Conservation (phyloP, 2,329 filamentous ascomycete genomes). For the Aspergillus quadricinctus region DNA sequence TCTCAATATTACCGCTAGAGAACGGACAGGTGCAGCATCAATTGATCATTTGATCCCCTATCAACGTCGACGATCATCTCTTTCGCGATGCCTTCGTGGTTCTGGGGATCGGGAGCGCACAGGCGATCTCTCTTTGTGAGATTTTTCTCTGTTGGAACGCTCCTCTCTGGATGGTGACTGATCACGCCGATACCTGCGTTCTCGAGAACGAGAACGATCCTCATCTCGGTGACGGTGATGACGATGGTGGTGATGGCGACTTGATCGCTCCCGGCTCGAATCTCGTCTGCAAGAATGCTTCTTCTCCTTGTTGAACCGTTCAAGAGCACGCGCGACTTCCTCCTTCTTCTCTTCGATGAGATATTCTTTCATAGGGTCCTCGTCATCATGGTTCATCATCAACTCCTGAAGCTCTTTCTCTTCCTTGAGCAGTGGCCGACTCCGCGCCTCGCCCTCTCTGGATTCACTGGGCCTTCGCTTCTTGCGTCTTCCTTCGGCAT, state of each 20-base stretch:
- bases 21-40: not conserved
- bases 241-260: slow-evolving; percentile 43
- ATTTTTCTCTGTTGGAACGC: slow-evolving; percentile 22
- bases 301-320: slow-evolving; percentile 50
- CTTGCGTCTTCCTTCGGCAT: slow-evolving; percentile 33
- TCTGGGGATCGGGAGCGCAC: slow-evolving; percentile 28
- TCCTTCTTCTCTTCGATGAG: slow-evolving; percentile 87
- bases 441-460: slow-evolving; percentile 43
- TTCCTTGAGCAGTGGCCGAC: slow-evolving; percentile 67
- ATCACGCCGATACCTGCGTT: slow-evolving; percentile 26
- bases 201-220: slow-evolving; percentile 28
- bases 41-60: slow-evolving; percentile 6
- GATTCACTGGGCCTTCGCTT: slow-evolving; percentile 37
- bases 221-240: slow-evolving; percentile 40
- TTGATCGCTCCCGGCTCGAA: slow-evolving; percentile 36
- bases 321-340: slow-evolving; percentile 70
- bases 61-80: slow-evolving; percentile 27
- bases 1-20: no score
- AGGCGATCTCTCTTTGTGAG: slow-evolving; percentile 23
- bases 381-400: slow-evolving; percentile 79
- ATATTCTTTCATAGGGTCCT: slow-evolving; percentile 95
- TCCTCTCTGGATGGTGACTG: slow-evolving; percentile 23
- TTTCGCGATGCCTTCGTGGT: slow-evolving; percentile 25
- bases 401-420: slow-evolving; percentile 74
- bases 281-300: slow-evolving; percentile 31